A percentile compares a stretch with the other conserved stretches of the same genome.
Evolutionary conservation across 2,329 filamentous ascomycete species (phyloP).

Genomic region (Penicillium sp.): DNA sequence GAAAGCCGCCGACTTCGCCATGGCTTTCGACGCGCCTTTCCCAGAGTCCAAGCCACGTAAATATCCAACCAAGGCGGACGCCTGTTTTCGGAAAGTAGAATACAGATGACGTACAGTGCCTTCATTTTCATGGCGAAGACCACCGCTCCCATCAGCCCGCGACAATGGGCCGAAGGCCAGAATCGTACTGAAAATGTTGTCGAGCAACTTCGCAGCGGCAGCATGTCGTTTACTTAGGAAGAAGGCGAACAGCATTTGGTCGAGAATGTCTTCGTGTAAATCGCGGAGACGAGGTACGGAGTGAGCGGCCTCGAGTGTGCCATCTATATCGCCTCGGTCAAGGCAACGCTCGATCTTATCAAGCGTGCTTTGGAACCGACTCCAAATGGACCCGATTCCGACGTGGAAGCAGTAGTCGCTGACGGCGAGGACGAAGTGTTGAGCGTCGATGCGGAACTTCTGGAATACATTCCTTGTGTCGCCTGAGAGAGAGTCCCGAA

Average conservation of each 20-base stretch:
- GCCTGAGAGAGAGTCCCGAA: conserved; percentile 31
- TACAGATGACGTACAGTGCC: conserved; percentile 57
- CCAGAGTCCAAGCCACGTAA: conserved; percentile 67
- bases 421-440: conserved; percentile 73
- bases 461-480: conserved; percentile 46
- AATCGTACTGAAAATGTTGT: conserved; percentile 73
- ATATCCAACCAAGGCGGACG: conserved; percentile 71
- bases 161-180: conserved; percentile 62
- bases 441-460: conserved; percentile 72
- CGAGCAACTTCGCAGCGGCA: conserved; percentile 69
- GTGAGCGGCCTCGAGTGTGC: conserved; percentile 50
- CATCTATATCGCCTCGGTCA: conserved; percentile 45
- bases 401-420: conserved; percentile 77
- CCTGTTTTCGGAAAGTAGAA: conserved; percentile 66
- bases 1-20: conserved; percentile 24
- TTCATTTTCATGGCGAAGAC: conserved; percentile 40
- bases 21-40: conserved; percentile 49
- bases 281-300: conserved; percentile 67
- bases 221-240: conserved; percentile 73
- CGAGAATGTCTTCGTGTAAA: conserved; percentile 70
- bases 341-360: conserved; percentile 62
- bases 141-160: conserved; percentile 39
- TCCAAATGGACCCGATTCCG: conserved; percentile 73
- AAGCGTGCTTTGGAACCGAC: conserved; percentile 65
- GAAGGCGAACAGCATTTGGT: conserved; percentile 71